Conservation (phyloP, 371 early-diverging fungal species). For the Paraphysoderma sedebokerense region DNA sequence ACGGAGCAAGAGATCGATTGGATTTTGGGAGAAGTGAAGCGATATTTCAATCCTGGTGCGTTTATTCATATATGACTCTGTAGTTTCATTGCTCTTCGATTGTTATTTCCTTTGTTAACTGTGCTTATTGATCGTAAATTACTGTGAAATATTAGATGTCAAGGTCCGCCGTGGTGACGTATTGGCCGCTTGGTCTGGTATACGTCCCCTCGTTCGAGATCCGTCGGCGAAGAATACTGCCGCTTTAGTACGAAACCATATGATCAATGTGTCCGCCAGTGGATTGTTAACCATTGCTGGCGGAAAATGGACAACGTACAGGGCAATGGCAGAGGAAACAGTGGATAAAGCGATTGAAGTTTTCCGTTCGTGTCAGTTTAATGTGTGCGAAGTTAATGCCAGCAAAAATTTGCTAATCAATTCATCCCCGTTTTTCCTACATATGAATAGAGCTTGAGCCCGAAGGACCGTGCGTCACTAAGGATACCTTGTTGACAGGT, state of each 20-base stretch:
- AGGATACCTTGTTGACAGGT: conserved; percentile 65
- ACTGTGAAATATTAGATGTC: conserved; percentile 29
- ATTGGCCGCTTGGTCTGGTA: conserved; percentile 95
- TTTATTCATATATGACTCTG: neutral
- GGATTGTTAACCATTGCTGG: conserved; percentile 94
- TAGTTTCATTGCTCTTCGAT: neutral
- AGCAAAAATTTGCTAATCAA: no score
- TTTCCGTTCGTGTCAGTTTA: conserved; percentile 42
- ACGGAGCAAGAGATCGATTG: conserved; percentile 89
- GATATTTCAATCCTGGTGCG: conserved; percentile 59
- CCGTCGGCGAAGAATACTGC: conserved; percentile 80
- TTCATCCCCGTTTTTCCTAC: neutral
- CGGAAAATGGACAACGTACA: conserved; percentile 99
- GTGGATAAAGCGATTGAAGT: conserved; percentile 73
- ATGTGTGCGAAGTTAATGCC: conserved; percentile 11
- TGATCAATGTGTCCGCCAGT: conserved; percentile 69
- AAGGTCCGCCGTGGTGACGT: conserved; percentile 92
- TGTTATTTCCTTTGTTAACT: neutral
- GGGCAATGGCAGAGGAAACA: conserved; percentile 97
- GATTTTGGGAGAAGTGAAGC: conserved; percentile 86
- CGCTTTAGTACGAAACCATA: conserved; percentile 90
- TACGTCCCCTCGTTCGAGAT: conserved; percentile 96
- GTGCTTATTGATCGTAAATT: neutral
- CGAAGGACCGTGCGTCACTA: conserved; percentile 41
- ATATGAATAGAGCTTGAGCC: conserved; percentile 12